Percentiles rank a stretch among this genome's conserved stretches.
phyloP scores from a whole-genome alignment of 2,329 filamentous ascomycete species.

The Westerdykella aurantiaca region DNA sequence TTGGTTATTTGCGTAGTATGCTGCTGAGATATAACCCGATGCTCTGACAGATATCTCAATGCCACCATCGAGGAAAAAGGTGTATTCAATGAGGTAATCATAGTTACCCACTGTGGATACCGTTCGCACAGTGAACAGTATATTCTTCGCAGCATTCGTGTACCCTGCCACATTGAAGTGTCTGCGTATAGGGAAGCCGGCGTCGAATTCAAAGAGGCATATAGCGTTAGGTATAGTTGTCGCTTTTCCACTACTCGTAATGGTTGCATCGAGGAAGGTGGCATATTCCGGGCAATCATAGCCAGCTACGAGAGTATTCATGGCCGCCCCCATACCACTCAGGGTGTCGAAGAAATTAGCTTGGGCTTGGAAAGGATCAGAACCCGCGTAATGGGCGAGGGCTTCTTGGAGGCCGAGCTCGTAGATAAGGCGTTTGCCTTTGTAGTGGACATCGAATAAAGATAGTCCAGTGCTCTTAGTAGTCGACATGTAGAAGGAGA shows the following conservation, averaged over 20 bases:
- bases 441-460: slow-evolving; percentile 50
- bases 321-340: slow-evolving; percentile 46
- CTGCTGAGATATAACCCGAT: slow-evolving; percentile 24
- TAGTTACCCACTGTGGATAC: slow-evolving; percentile 46
- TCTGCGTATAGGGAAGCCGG: slow-evolving; percentile 28
- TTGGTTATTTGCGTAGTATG: slow-evolving; percentile 19
- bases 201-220: slow-evolving; percentile 37
- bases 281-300: slow-evolving; percentile 51
- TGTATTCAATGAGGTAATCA: slow-evolving; percentile 25
- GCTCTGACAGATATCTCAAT: slow-evolving; percentile 22
- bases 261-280: slow-evolving; percentile 47
- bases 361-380: slow-evolving; percentile 44
- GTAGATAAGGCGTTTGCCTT: slow-evolving; percentile 52
- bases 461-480: slow-evolving; percentile 45
- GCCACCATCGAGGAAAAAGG: slow-evolving; percentile 23
- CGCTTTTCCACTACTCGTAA: slow-evolving; percentile 42
- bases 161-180: slow-evolving; percentile 20
- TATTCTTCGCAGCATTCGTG: slow-evolving; percentile 29
- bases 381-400: slow-evolving; percentile 48
- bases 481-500: slow-evolving; percentile 49
- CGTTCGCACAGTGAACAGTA: slow-evolving; percentile 41
- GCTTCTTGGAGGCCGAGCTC: slow-evolving; percentile 53
- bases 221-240: slow-evolving; percentile 46
- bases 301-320: slow-evolving; percentile 40
- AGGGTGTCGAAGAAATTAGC: slow-evolving; percentile 46